Evolutionary conservation across 495 filamentous ascomycete species (phyloP).

Genomic region (Tuber borchii): DNA sequence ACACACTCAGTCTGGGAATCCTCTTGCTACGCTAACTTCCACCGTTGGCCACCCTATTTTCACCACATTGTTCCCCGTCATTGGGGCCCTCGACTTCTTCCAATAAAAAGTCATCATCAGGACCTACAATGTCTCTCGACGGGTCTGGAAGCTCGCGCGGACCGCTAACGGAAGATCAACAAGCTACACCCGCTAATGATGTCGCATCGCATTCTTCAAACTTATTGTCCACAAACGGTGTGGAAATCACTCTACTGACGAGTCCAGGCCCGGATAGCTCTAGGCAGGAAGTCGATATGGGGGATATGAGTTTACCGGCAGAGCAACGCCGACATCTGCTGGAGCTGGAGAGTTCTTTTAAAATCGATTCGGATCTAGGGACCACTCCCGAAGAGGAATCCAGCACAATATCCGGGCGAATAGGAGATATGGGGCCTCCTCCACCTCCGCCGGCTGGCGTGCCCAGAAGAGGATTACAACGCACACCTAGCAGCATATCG

Average conservation of each 20-base stretch:
- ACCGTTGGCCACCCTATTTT: not conserved
- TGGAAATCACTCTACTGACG: not conserved
- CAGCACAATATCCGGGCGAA: slow-evolving; percentile 9
- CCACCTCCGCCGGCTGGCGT: slow-evolving; percentile 19
- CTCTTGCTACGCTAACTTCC: not conserved
- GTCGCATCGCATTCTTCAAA: not conserved
- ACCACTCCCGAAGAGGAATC: slow-evolving; percentile 11
- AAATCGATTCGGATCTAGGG: slow-evolving; percentile 19
- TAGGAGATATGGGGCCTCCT: slow-evolving; percentile 35
- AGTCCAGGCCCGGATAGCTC: not conserved
- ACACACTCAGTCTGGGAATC: not conserved
- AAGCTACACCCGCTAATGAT: not conserved
- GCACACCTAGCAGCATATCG: slow-evolving; percentile 30
- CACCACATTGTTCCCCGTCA: not conserved
- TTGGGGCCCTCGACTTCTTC: not conserved
- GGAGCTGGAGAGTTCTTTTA: slow-evolving; percentile 41
- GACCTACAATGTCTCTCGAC: not conserved
- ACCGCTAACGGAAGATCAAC: not conserved
- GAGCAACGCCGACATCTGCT: slow-evolving; percentile 35
- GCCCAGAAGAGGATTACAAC: slow-evolving; percentile 24
- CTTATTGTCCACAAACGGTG: not conserved
- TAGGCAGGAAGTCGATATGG: slow-evolving; percentile 1
- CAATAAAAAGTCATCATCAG: not conserved
- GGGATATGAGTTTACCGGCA: slow-evolving; percentile 35
- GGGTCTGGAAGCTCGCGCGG: not conserved